Evolutionary conservation across 805 yeast species (phyloP).

Genomic region (Tetrapisispora arboricola): DNA sequence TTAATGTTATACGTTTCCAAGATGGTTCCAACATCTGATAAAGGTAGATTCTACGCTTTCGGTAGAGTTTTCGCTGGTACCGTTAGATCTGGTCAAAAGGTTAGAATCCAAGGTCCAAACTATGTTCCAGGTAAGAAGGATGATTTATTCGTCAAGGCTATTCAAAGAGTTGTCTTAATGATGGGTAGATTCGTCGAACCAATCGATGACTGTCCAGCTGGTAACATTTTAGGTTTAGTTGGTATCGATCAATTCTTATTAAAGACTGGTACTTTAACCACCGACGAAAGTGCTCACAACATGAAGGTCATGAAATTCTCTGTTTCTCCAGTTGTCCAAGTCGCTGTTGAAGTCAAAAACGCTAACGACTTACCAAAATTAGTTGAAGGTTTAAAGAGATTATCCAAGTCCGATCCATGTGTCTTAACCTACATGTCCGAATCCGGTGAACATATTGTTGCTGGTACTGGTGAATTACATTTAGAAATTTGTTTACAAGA

Average conservation of each 20-base stretch:
- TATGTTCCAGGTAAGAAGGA: slow-evolving; percentile 96
- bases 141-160: slow-evolving; percentile 88
- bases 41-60: slow-evolving; percentile 99
- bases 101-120: slow-evolving; percentile 99
- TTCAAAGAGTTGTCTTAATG: slow-evolving; percentile 98
- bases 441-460: too few species aligned
- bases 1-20: slow-evolving; percentile 97
- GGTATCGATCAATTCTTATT: slow-evolving; percentile 99
- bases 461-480: too few species aligned
- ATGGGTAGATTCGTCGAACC: slow-evolving; percentile 98
- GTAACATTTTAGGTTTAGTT: slow-evolving; percentile 98
- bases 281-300: slow-evolving; percentile 94
- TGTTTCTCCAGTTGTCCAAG: too few species aligned
- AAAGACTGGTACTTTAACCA: slow-evolving; percentile 97
- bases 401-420: too few species aligned
- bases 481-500: too few species aligned
- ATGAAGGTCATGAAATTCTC: slow-evolving; percentile 99
- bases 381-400: too few species aligned
- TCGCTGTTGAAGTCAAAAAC: too few species aligned
- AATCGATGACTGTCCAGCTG: slow-evolving; percentile 98
- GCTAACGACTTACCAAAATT: too few species aligned
- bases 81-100: slow-evolving; percentile 96
- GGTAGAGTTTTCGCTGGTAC: slow-evolving; percentile 99
- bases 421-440: too few species aligned
- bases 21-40: slow-evolving; percentile 99